Evolutionary conservation across 192 early-diverging fungal species (phyloP).

Genomic region (Coemansia asiatica): DNA sequence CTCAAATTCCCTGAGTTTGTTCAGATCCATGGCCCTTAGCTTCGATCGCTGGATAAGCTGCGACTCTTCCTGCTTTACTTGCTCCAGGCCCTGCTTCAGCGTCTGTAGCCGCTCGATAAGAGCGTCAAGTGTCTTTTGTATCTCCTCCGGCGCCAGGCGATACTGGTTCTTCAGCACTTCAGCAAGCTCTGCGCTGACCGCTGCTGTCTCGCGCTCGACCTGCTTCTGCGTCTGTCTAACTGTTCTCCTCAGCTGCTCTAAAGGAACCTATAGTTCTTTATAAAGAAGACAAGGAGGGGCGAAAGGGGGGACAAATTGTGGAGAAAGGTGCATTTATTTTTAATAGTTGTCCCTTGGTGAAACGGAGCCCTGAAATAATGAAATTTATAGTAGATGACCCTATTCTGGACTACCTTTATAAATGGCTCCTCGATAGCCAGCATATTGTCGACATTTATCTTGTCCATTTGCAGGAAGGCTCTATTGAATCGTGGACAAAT

Average conservation of each 20-base stretch:
- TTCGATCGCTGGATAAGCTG: conserved; percentile 69
- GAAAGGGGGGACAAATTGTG: too few species aligned
- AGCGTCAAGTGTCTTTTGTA: conserved; percentile 60
- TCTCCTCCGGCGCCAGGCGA: conserved; percentile 56
- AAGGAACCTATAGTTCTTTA: conserved; percentile 63
- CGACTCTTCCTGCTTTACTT: conserved; percentile 74
- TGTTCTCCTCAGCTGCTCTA: conserved; percentile 80
- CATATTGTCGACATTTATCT: conserved; percentile 73
- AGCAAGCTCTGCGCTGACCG: conserved; percentile 23
- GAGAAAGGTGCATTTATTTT: too few species aligned
- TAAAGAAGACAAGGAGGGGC: neutral
- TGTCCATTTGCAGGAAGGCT: conserved; percentile 57
- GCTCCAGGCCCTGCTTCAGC: conserved; percentile 81
- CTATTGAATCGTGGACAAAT: neutral
- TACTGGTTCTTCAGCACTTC: conserved; percentile 36
- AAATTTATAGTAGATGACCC: too few species aligned
- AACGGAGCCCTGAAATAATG: too few species aligned
- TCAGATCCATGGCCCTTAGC: conserved; percentile 74
- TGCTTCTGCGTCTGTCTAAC: conserved; percentile 72
- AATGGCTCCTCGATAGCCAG: conserved; percentile 92
- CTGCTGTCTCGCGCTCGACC: conserved; percentile 74
- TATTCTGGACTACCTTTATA: conserved; percentile 68
- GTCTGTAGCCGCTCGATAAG: conserved; percentile 65
- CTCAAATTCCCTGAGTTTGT: conserved; percentile 65
- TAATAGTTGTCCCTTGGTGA: too few species aligned